Conservation (phyloP, 2,329 filamentous ascomycete genomes). For the Colletotrichum brevisporum region DNA sequence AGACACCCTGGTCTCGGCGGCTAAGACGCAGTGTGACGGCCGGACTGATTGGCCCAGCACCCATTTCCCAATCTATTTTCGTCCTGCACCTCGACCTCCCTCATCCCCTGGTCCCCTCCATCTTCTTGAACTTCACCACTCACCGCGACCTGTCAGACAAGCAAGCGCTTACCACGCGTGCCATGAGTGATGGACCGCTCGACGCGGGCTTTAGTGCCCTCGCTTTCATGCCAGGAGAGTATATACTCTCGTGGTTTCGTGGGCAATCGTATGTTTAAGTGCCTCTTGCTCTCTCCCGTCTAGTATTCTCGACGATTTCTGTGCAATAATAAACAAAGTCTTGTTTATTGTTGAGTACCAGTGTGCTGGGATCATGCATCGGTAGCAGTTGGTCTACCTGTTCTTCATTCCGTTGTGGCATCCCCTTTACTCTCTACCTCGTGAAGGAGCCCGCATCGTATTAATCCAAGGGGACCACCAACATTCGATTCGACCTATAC, state of each 20-base stretch:
- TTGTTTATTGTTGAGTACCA: constrained; percentile 23
- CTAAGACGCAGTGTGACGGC: constrained; percentile 51
- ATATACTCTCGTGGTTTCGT: constrained; percentile 39
- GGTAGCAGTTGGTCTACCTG: constrained; percentile 29
- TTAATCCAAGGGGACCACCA: constrained; percentile 5
- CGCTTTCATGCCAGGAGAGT: constrained; percentile 25
- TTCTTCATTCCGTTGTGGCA: constrained; percentile 32
- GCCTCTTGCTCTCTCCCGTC: constrained; percentile 22
- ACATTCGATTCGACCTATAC: constrained; percentile 15
- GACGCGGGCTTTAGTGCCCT: constrained; percentile 11
- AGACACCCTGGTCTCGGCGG: constrained; percentile 41
- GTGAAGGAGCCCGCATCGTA: constrained; percentile 18
- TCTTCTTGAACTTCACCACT: constrained; percentile 36
- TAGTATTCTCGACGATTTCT: constrained; percentile 12
- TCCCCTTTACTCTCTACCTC: not conserved
- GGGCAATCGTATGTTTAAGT: constrained; percentile 19
- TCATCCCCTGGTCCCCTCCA: constrained; percentile 30
- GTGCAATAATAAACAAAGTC: constrained; percentile 20
- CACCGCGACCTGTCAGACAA: constrained; percentile 24
- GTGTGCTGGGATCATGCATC: constrained; percentile 35
- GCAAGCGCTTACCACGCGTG: constrained; percentile 41
- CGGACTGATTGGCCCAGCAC: constrained; percentile 46
- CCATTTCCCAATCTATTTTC: constrained; percentile 39
- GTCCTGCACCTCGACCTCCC: constrained; percentile 27
- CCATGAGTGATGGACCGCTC: constrained; percentile 25